phyloP scores from a whole-genome alignment of 495 filamentous ascomycete genomes.

The Tuber umbilicatum region DNA sequence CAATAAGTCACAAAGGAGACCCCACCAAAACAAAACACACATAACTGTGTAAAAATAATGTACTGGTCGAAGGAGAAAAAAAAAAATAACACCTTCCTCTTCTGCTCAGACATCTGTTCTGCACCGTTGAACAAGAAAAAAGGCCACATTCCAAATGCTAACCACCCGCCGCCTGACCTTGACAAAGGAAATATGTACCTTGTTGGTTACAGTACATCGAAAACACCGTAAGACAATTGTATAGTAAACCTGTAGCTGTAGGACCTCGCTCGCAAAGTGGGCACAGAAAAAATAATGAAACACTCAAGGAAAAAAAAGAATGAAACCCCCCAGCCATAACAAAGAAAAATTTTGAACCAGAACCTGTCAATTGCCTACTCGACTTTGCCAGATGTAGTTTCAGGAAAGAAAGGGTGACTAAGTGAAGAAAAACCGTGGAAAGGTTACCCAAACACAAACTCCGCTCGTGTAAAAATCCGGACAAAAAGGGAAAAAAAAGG shows the following conservation, averaged over 20 bases:
- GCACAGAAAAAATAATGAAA: background rate
- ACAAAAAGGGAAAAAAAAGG: conserved; percentile 25
- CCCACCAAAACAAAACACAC: background rate
- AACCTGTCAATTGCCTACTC: background rate
- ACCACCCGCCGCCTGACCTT: conserved; percentile 3
- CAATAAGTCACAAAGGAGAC: background rate
- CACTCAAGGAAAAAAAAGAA: conserved; percentile 13
- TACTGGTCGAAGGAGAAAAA: background rate
- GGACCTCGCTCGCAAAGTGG: background rate
- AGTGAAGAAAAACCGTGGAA: conserved; percentile 11
- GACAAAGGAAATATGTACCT: conserved; percentile 21
- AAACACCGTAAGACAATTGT: conserved; percentile 1
- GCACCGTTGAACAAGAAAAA: background rate
- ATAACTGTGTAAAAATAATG: background rate
- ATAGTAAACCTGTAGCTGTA: background rate
- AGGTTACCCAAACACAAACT: conserved; percentile 21
- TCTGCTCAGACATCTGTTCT: background rate
- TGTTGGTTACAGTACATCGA: conserved; percentile 2
- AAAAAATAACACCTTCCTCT: background rate
- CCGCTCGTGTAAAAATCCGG: conserved; percentile 6
- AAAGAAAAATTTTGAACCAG: conserved; percentile 15
- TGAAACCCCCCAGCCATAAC: conserved; percentile 9
- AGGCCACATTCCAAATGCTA: background rate
- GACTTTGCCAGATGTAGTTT: background rate
- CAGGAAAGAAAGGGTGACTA: background rate